Percentiles rank a stretch among this genome's conserved stretches.
Conservation (phyloP, 148 eudicot species). For the Silene uniflora region DNA sequence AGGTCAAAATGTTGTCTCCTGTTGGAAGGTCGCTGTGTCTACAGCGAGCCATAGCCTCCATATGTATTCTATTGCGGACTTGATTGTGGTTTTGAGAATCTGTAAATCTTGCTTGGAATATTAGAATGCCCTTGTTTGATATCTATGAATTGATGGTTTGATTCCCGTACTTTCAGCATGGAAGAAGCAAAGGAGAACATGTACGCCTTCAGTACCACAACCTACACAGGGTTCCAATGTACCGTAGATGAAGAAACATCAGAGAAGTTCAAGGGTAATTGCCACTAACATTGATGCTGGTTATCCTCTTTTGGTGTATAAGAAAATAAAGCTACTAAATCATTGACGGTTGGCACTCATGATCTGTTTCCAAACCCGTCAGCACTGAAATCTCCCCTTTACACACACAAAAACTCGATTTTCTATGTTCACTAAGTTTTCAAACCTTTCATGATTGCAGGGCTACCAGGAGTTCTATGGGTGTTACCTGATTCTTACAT, state of each 20-base stretch:
- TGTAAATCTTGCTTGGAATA: neutral
- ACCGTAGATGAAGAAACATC: slow-evolving; percentile 92
- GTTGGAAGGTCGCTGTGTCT: no score
- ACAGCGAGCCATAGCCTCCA: neutral
- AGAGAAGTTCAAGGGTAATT: slow-evolving; percentile 77
- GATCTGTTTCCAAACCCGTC: no score
- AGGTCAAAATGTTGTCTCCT: no score
- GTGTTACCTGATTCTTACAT: slow-evolving; percentile 92
- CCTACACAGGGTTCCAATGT: slow-evolving; percentile 98
- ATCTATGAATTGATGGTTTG: neutral
- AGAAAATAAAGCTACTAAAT: neutral
- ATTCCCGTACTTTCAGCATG: slow-evolving; percentile 47
- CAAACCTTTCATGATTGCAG: slow-evolving; percentile 35
- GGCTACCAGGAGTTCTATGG: slow-evolving; percentile 94
- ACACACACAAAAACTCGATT: no score
- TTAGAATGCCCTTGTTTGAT: neutral
- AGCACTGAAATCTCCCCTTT: no score
- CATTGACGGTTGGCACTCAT: no score
- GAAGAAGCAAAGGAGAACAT: slow-evolving; percentile 95
- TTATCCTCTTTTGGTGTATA: neutral
- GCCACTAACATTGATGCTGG: neutral
- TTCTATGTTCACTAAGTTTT: neutral
- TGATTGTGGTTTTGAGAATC: neutral
- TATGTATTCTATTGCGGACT: neutral
- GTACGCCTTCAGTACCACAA: slow-evolving; percentile 97